Percentiles rank a stretch among this genome's conserved stretches.
Evolutionary conservation across 192 early-diverging fungal genomes (phyloP).

Genomic region (Radiomyces spectabilis): DNA sequence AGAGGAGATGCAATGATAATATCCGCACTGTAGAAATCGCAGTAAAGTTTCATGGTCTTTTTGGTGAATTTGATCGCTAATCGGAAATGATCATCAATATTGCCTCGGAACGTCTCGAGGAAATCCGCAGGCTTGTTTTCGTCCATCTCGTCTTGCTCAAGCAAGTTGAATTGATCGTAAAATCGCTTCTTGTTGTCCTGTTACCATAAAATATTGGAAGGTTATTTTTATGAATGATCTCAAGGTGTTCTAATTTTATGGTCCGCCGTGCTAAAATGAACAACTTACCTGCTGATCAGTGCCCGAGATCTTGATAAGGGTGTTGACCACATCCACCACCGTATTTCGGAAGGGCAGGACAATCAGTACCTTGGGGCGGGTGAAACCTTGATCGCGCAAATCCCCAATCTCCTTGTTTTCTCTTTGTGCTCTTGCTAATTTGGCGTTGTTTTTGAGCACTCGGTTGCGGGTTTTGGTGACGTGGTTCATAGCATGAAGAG

Average conservation of each 20-base stretch:
- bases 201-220: neutral
- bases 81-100: constrained; percentile 94
- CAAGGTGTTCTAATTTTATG: neutral
- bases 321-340: constrained; percentile 72
- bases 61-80: constrained; percentile 86
- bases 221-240: neutral
- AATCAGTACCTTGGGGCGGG: constrained; percentile 87
- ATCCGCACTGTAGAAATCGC: constrained; percentile 85
- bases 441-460: constrained; percentile 75
- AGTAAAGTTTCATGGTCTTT: constrained; percentile 80
- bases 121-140: constrained; percentile 72
- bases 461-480: constrained; percentile 65
- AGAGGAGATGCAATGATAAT: constrained; percentile 90
- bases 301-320: constrained; percentile 67
- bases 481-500: constrained; percentile 88
- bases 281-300: constrained; percentile 61
- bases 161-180: constrained; percentile 67
- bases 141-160: constrained; percentile 50
- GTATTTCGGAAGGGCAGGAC: constrained; percentile 81
- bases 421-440: constrained; percentile 54
- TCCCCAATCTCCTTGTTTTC: constrained; percentile 55
- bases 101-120: constrained; percentile 80
- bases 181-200: constrained; percentile 80
- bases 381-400: constrained; percentile 92
- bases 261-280: neutral